A percentile compares a stretch with the other conserved stretches of the same genome.
phyloP scores from a whole-genome alignment of 2,329 filamentous ascomycete genomes.

The Monilinia vaccinii-corymbosi region DNA sequence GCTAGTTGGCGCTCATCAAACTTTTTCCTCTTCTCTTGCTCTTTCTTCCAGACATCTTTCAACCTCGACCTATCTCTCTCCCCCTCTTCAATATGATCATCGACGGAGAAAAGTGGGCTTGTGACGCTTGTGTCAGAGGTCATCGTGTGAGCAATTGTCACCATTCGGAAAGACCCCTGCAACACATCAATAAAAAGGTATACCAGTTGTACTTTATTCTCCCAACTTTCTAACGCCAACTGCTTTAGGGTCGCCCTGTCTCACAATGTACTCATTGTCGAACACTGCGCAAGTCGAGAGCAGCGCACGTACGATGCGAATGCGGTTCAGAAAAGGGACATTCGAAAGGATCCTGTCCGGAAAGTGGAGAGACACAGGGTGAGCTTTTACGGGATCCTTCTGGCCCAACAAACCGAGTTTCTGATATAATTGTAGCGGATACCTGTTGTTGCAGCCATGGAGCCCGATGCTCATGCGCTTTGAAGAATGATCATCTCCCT shows the following conservation, averaged over 20 bases:
- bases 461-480: constrained; percentile 53
- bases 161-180: constrained; percentile 82
- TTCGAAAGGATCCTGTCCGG: constrained; percentile 44
- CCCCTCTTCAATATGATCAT: constrained; percentile 55
- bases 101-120: constrained; percentile 95
- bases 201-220: background rate
- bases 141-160: constrained; percentile 99
- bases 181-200: constrained; percentile 87
- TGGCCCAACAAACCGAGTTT: constrained; percentile 24
- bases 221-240: constrained; percentile 5
- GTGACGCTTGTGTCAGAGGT: constrained; percentile 84
- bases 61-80: constrained; percentile 15
- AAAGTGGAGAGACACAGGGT: constrained; percentile 38
- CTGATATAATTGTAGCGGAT: constrained; percentile 37
- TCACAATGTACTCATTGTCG: constrained; percentile 98
- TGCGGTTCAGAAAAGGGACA: constrained; percentile 86
- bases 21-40: background rate
- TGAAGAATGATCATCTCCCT: constrained; percentile 56
- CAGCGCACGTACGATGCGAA: constrained; percentile 92
- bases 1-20: constrained; percentile 21
- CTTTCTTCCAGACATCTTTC: background rate
- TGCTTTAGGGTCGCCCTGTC: constrained; percentile 65
- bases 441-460: constrained; percentile 65
- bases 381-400: constrained; percentile 25
- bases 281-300: constrained; percentile 88